These are phyloP conservation scores for Cairneyella variabilis DNA, from an alignment of 495 filamentous ascomycete species.

Conservation along the genomic window DNA sequence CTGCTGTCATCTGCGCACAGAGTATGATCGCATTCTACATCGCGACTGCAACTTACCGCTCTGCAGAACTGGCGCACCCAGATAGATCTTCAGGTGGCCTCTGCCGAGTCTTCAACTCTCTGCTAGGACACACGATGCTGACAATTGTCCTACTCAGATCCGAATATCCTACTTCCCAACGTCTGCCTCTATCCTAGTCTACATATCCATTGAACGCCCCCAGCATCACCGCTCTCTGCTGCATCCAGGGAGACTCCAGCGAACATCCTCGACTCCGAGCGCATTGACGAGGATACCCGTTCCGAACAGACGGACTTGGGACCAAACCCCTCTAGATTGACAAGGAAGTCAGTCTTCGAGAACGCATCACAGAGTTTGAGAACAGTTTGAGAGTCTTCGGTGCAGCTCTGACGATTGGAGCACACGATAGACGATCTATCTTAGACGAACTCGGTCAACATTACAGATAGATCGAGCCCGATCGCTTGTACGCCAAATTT, in stretches of 20 bases:
- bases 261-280: neutral
- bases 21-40: slow-evolving; percentile 1
- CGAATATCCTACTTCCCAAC: slow-evolving; percentile 10
- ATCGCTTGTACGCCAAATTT: neutral
- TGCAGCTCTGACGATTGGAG: neutral
- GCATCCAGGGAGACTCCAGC: slow-evolving; percentile 6
- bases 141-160: slow-evolving; percentile 20
- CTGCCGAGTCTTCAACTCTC: neutral
- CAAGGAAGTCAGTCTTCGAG: slow-evolving; percentile 3
- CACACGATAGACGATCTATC: slow-evolving; percentile 5
- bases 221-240: slow-evolving; percentile 15
- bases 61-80: neutral
- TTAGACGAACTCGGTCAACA: neutral
- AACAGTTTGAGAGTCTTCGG: neutral
- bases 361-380: slow-evolving; percentile 2
- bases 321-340: slow-evolving; percentile 1
- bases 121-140: slow-evolving; percentile 15
- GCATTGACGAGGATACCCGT: slow-evolving; percentile 1
- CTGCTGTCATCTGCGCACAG: neutral
- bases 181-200: slow-evolving; percentile 15
- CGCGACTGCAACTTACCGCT: slow-evolving; percentile 1
- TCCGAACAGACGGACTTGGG: slow-evolving; percentile 1
- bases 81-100: neutral
- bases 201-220: slow-evolving; percentile 19
- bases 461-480: slow-evolving; percentile 4